phyloP scores from a whole-genome alignment of 2,329 filamentous ascomycete genomes.

The Juglanconis oblonga region DNA sequence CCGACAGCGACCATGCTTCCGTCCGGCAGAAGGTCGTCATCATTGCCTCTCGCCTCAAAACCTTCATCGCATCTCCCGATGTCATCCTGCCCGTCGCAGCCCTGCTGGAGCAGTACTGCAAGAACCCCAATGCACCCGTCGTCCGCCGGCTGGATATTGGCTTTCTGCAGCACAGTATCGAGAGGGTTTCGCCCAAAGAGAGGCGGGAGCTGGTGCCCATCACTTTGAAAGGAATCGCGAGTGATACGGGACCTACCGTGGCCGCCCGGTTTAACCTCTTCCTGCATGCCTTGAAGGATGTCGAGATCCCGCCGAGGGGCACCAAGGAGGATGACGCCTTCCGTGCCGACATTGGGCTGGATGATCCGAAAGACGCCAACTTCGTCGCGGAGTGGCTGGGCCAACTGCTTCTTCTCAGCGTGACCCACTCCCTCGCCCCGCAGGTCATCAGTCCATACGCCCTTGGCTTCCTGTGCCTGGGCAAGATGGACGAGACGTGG shows the following conservation, averaged over 20 bases:
- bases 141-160: slow-evolving; percentile 85
- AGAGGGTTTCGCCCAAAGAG: slow-evolving; percentile 52
- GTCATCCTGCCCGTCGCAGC: slow-evolving; percentile 82
- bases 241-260: slow-evolving; percentile 41
- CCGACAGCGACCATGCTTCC: slow-evolving; percentile 72
- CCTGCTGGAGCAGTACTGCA: slow-evolving; percentile 86
- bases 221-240: slow-evolving; percentile 64
- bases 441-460: background rate
- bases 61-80: slow-evolving; percentile 50
- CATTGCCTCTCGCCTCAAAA: slow-evolving; percentile 50
- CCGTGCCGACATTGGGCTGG: slow-evolving; percentile 63
- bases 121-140: slow-evolving; percentile 58
- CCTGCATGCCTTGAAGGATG: slow-evolving; percentile 69
- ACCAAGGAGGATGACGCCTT: slow-evolving; percentile 74
- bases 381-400: slow-evolving; percentile 75
- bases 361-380: slow-evolving; percentile 63
- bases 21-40: slow-evolving; percentile 72
- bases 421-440: slow-evolving; percentile 20
- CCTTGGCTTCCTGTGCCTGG: slow-evolving; percentile 65
- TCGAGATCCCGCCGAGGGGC: slow-evolving; percentile 71
- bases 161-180: slow-evolving; percentile 80
- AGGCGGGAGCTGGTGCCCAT: slow-evolving; percentile 71
- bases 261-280: slow-evolving; percentile 78
- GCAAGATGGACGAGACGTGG: slow-evolving; percentile 52
- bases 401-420: slow-evolving; percentile 63